Evolutionary conservation across 306 rosid genomes (phyloP), one percentile per base, ranked within the genome.

Genomic region (Lablab purpureus): DNA sequence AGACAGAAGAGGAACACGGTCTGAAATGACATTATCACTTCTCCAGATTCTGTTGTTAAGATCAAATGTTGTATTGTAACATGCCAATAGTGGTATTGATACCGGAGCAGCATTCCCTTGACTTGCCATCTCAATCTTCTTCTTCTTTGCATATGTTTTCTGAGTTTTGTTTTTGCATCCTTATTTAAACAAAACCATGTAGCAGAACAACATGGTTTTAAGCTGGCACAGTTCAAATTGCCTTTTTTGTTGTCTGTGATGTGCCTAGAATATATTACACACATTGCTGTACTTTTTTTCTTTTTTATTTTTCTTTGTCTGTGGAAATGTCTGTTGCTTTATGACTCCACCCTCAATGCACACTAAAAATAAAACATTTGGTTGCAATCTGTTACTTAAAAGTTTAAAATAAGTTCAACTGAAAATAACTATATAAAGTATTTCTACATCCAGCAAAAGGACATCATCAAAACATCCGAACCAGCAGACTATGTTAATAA

Each of bases 1-100:
- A 62, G 19, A 19, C 80, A 85, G 67, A 25, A 76, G 63, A 21
- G 85, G 85, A 49, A 68, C 55, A 1, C 71, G 59, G 0, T 17
- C 2, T 11, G 2, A 5, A 7, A 77, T 7, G 34, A 69, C 4
- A 67, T 17, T 8, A 37, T 66, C 17, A 19, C 32, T 1, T 60
- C 23, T 59, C 88, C 88, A 85, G 3, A 85, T 19, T 4, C n/a
- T 17, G 62, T 77, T 85, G 51, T n/a, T 2, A 19, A 0, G 0
- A 15, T 43, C 34, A 28, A 46, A 37, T 3, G 30, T 5, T 34
- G 17, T 0, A 40, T 19, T 52, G 21, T 81, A 85, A 63, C 88
- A 85, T 69, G 63, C 51, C 0, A 7, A 0, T 27, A 2, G 1
- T 13, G 49, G 55, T 15, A 68, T 15, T 25, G 4, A 3, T 1